Base-by-base conservation (phyloP, 2,329 filamentous ascomycete species). In the Alternaria hordeiaustralica region DNA sequence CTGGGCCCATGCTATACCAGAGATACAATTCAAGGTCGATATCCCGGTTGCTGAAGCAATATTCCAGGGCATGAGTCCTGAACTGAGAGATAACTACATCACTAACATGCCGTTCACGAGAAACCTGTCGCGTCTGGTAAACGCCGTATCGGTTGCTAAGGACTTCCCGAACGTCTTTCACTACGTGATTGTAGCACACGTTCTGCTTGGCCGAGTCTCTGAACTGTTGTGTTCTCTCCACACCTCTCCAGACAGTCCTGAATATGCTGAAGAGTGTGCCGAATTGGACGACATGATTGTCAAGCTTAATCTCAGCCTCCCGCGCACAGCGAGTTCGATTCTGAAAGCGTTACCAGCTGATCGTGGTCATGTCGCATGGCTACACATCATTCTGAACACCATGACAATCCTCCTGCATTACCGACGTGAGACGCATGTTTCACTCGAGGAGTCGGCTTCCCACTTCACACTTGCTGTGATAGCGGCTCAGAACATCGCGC, bases 21-120 rank as follows among this genome's bases (percentile, higher is more conserved):
- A 78, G 26, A 61, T 61, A 9, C 74, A 78, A 15, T 76, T 78
- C 62, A 75, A 71, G 55, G 63, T 78, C n/a, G 68, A 78, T 23
- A 63, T 78, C 8, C 76, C 76, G 5, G 43, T 74, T 6, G 61
- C 68, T 4, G 69, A 78, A 4, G 43, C 60, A 4, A 18, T 61
- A 1, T 77, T 78, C 28, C 74, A 78, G 47, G 33, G 46, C 9
- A 63, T 74, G 62, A 66, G 50, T 12, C 25, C 54, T 4, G 68
- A 66, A 2, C 47, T 49, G 6, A 23, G 55, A 8, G n/a, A 8
- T 18, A 51, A 10, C 20, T 4, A 46, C 12, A 18, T 50, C 23
- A 25, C 54, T 18, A 69, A 71, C 21, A 44, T 59, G 6, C 57
- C 71, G 3, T 78, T 78, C 51, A 70, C 68, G 8, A 61, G 65